A percentile compares a stretch with the other conserved stretches of the same genome.
phyloP scores from a whole-genome alignment of 1,139 yeast species.

The Suhomyces panamericanus region DNA sequence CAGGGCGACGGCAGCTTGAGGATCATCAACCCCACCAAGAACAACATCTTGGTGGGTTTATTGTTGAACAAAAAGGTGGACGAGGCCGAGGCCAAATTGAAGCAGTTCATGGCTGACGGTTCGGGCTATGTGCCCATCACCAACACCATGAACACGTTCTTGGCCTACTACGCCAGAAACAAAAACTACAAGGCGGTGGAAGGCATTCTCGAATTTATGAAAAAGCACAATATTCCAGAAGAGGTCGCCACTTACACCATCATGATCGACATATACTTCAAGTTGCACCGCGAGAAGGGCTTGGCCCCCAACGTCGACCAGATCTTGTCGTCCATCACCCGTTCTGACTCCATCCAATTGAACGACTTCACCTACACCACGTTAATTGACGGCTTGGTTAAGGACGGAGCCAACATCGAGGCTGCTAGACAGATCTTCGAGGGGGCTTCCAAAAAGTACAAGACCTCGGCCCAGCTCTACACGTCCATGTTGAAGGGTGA shows the following conservation, averaged over 20 bases:
- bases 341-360: constrained; percentile 38
- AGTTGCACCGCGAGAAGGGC: constrained; percentile 45
- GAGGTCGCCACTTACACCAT: constrained; percentile 70
- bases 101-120: constrained; percentile 29
- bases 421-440: constrained; percentile 57
- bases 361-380: constrained; percentile 55
- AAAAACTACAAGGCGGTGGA: constrained; percentile 41
- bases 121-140: constrained; percentile 34
- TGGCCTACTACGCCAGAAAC: constrained; percentile 31
- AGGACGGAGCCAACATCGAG: constrained; percentile 45
- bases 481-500: constrained; percentile 63
- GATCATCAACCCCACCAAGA: constrained; percentile 31
- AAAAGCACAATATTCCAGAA: constrained; percentile 45
- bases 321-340: constrained; percentile 44
- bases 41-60: constrained; percentile 40
- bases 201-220: constrained; percentile 42
- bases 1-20: constrained; percentile 23
- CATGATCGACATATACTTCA: constrained; percentile 57
- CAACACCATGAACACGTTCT: constrained; percentile 38
- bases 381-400: constrained; percentile 57
- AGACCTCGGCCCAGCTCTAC: constrained; percentile 44
- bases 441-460: constrained; percentile 33
- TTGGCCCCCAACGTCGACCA: constrained; percentile 42
- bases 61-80: constrained; percentile 29
- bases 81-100: constrained; percentile 38